Conservation (phyloP, 345 rosid species). For the Cochlearia excelsa region DNA sequence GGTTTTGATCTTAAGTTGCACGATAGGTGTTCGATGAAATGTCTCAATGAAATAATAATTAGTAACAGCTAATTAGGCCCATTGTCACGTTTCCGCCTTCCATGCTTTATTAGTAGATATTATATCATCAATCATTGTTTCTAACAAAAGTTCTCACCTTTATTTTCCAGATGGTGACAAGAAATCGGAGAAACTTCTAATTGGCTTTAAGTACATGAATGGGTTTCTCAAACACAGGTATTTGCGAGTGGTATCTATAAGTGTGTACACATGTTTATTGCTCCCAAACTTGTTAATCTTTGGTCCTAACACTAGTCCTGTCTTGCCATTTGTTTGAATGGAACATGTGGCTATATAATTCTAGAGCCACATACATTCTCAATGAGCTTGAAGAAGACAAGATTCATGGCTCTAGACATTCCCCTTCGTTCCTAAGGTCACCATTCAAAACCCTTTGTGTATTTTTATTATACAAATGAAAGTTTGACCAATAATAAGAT, state of each 20-base stretch:
- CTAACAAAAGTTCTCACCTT: constrained; percentile 5
- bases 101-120: constrained; percentile 41
- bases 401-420: constrained; percentile 72
- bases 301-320: constrained; percentile 1
- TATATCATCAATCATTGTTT: neutral
- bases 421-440: constrained; percentile 2
- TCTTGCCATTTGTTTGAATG: neutral
- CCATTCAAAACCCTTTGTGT: neutral
- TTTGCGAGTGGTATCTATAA: too few relatives aligned
- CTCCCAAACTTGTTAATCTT: neutral
- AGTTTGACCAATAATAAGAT: too few relatives aligned
- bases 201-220: constrained; percentile 89
- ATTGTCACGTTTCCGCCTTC: constrained; percentile 70
- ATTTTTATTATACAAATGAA: neutral
- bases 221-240: constrained; percentile 95
- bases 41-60: too few relatives aligned
- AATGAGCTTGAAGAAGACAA: constrained; percentile 74
- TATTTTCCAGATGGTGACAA: constrained; percentile 70
- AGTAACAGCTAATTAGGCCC: constrained; percentile 5
- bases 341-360: constrained; percentile 66
- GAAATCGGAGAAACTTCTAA: constrained; percentile 69
- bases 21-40: too few relatives aligned
- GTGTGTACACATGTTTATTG: too few relatives aligned
- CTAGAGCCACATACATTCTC: constrained; percentile 84
- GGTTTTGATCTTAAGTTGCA: too few relatives aligned